phyloP scores from a whole-genome alignment of 1,284 basidiomycete genomes.

The Exobasidium cylindrosporum region DNA sequence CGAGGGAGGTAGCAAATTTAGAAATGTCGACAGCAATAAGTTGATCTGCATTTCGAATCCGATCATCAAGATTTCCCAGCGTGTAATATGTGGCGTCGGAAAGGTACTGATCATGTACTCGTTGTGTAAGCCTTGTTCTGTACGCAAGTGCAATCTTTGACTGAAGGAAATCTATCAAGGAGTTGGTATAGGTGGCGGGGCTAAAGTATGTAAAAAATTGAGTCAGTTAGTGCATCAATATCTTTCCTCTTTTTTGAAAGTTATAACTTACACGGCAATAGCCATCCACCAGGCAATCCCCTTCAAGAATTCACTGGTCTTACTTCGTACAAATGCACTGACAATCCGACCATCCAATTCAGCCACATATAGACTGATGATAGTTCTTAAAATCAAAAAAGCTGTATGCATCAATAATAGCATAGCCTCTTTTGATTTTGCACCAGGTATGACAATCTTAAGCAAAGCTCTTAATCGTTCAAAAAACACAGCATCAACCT shows the following conservation, averaged over 20 bases:
- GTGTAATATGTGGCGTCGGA: slow-evolving; percentile 83
- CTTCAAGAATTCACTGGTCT: slow-evolving; percentile 73
- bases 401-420: slow-evolving; percentile 82
- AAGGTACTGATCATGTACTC: slow-evolving; percentile 80
- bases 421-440: slow-evolving; percentile 79
- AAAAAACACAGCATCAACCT: slow-evolving; percentile 89
- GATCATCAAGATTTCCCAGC: slow-evolving; percentile 70
- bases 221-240: too few relatives aligned
- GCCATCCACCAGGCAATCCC: slow-evolving; percentile 87
- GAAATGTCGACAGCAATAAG: slow-evolving; percentile 95
- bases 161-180: slow-evolving; percentile 85
- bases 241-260: too few relatives aligned
- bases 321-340: slow-evolving; percentile 85
- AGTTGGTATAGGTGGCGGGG: slow-evolving; percentile 80
- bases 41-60: slow-evolving; percentile 96
- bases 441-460: slow-evolving; percentile 81
- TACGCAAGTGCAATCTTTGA: slow-evolving; percentile 90
- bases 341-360: slow-evolving; percentile 88
- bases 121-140: slow-evolving; percentile 78
- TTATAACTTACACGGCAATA: slow-evolving; percentile 66
- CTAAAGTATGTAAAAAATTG: too few relatives aligned
- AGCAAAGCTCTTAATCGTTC: slow-evolving; percentile 71
- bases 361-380: slow-evolving; percentile 91
- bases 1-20: slow-evolving; percentile 83
- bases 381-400: slow-evolving; percentile 81